These are phyloP conservation scores for Pestalotiopsis sp. DNA, from an alignment of 2,329 filamentous ascomycete species.

Conservation along the genomic window DNA sequence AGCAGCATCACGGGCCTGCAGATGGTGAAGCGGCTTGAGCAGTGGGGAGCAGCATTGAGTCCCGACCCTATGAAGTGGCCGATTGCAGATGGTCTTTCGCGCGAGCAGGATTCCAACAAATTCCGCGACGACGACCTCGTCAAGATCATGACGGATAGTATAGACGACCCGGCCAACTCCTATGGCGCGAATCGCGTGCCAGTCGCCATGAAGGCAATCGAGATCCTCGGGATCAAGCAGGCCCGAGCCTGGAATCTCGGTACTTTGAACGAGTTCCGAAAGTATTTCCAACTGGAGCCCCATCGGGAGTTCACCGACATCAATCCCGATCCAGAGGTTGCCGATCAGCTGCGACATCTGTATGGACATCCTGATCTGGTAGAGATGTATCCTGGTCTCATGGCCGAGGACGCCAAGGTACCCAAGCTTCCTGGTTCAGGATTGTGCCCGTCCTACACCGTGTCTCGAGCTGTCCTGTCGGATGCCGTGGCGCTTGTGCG, in stretches of 20 bases:
- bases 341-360: constrained; percentile 44
- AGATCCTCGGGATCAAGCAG: constrained; percentile 50
- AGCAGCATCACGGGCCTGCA: constrained; percentile 48
- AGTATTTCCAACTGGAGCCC: constrained; percentile 52
- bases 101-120: background rate
- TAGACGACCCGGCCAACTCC: constrained; percentile 62
- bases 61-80: background rate
- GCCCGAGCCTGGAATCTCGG: constrained; percentile 53
- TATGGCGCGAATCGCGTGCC: constrained; percentile 65
- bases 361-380: constrained; percentile 56
- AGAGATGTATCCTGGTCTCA: constrained; percentile 61
- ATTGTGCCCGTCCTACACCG: constrained; percentile 49
- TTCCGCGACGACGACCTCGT: constrained; percentile 51
- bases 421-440: constrained; percentile 49
- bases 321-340: constrained; percentile 51
- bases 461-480: constrained; percentile 58
- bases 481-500: constrained; percentile 66
- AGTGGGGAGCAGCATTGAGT: constrained; percentile 40
- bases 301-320: constrained; percentile 55
- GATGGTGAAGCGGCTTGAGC: constrained; percentile 48
- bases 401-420: constrained; percentile 59
- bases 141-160: constrained; percentile 48
- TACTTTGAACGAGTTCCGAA: constrained; percentile 55
- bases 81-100: background rate
- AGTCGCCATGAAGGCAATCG: constrained; percentile 45